A percentile compares a stretch with the other conserved stretches of the same genome.
phyloP scores from a whole-genome alignment of 2,329 filamentous ascomycete species.

The Neonectria coccinea region DNA sequence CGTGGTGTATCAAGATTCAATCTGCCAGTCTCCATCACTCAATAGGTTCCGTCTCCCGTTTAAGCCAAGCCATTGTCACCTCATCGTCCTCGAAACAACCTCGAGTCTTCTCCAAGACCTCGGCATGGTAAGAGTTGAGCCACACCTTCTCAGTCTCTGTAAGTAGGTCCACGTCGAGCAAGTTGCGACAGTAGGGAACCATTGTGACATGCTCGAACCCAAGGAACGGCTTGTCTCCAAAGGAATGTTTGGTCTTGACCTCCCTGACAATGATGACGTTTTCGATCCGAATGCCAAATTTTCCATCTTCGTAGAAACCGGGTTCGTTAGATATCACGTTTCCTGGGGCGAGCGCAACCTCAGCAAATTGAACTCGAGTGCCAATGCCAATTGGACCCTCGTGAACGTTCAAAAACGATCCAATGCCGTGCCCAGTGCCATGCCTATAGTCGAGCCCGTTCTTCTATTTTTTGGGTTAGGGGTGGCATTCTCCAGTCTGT shows the following conservation, averaged over 20 bases:
- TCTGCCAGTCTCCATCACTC: conserved; percentile 31
- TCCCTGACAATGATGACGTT: conserved; percentile 94
- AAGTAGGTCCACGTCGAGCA: conserved; percentile 82
- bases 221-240: conserved; percentile 93
- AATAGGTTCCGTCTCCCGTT: conserved; percentile 83
- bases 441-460: conserved; percentile 94
- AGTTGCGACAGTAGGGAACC: conserved; percentile 91
- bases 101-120: conserved; percentile 85
- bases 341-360: conserved; percentile 88
- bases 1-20: neutral
- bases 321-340: conserved; percentile 98
- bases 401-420: conserved; percentile 95
- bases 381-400: conserved; percentile 98
- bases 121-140: conserved; percentile 86
- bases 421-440: conserved; percentile 95
- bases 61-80: conserved; percentile 81
- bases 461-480: conserved; percentile 47
- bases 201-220: conserved; percentile 98
- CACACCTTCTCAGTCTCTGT: conserved; percentile 82
- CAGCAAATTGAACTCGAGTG: conserved; percentile 89
- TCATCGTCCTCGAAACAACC: conserved; percentile 79
- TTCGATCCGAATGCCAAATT: conserved; percentile 95
- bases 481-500: neutral
- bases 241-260: conserved; percentile 85
- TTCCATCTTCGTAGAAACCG: conserved; percentile 95